phyloP scores from a whole-genome alignment of 352 stramenopile genomes.

The Elongisporangium prolatum region DNA sequence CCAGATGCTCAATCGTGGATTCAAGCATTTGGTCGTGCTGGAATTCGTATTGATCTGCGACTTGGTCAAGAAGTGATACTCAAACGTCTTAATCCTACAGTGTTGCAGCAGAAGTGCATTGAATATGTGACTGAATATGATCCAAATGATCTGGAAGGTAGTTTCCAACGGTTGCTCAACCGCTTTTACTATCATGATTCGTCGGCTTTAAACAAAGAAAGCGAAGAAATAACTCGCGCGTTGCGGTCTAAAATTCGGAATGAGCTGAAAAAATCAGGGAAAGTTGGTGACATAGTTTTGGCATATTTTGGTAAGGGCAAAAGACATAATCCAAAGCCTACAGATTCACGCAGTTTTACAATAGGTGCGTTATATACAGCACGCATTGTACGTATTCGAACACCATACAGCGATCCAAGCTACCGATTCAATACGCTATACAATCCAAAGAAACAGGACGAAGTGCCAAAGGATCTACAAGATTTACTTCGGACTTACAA shows the following conservation, averaged over 20 bases:
- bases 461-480: conserved; percentile 25
- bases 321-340: conserved; percentile 38
- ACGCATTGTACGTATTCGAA: conserved; percentile 44
- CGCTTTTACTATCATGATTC: conserved; percentile 47
- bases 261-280: conserved; percentile 56
- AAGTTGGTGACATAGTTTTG: conserved; percentile 39
- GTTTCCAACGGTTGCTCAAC: conserved; percentile 66
- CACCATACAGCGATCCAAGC: conserved; percentile 44
- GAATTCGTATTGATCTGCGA: conserved; percentile 45
- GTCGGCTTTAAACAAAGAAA: conserved; percentile 24
- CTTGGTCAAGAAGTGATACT: conserved; percentile 49
- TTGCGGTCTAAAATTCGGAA: conserved; percentile 35
- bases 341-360: conserved; percentile 37
- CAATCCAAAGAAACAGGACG: conserved; percentile 20
- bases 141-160: conserved; percentile 58
- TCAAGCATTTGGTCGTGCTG: conserved; percentile 36
- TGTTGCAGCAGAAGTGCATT: conserved; percentile 62
- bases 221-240: conserved; percentile 35
- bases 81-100: conserved; percentile 43
- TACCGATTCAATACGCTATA: conserved; percentile 42
- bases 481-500: conserved; percentile 43
- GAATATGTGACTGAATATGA: conserved; percentile 53
- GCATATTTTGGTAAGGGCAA: conserved; percentile 57
- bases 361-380: conserved; percentile 42
- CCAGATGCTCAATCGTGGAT: conserved; percentile 48